Conservation (phyloP, 768 basidiomycete species). For the Sarcodon sp. region DNA sequence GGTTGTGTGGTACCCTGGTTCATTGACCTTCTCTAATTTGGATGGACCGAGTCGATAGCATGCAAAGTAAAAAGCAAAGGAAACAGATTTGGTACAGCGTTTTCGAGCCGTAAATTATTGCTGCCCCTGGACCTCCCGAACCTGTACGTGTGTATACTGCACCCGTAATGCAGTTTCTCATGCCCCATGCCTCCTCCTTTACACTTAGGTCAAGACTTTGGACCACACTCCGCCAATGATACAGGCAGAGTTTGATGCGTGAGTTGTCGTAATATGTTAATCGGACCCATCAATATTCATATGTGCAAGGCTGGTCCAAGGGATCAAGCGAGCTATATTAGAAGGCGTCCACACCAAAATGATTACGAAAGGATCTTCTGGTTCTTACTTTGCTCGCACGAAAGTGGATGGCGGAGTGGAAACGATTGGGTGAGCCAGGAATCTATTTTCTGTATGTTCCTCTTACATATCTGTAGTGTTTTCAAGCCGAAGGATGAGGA, state of each 20-base stretch:
- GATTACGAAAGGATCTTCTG: slow-evolving; percentile 82
- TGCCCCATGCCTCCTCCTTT: background rate
- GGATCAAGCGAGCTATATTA: slow-evolving; percentile 53
- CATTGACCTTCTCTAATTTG: slow-evolving; percentile 12
- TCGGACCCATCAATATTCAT: slow-evolving; percentile 5
- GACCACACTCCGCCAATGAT: slow-evolving; percentile 74
- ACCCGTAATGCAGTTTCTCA: slow-evolving; percentile 2
- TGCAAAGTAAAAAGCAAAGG: slow-evolving; percentile 73
- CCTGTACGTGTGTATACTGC: slow-evolving; percentile 19
- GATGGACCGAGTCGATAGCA: slow-evolving; percentile 82
- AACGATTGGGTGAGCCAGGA: slow-evolving; percentile 57
- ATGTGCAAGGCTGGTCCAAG: slow-evolving; percentile 39
- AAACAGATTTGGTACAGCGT: slow-evolving; percentile 73
- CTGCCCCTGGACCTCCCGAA: slow-evolving; percentile 18
- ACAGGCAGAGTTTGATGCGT: slow-evolving; percentile 60
- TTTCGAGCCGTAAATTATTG: slow-evolving; percentile 50
- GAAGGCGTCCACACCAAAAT: slow-evolving; percentile 84
- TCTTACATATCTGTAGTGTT: slow-evolving; percentile 31
- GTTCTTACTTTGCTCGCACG: slow-evolving; percentile 84
- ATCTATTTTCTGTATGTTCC: background rate
- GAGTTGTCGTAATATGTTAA: slow-evolving; percentile 15
- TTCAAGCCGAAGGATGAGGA: slow-evolving; percentile 92
- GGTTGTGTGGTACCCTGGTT: background rate
- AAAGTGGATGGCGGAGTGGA: slow-evolving; percentile 67
- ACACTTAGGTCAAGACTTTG: slow-evolving; percentile 54